Evolutionary conservation across 129 eudicot species (phyloP).

Genomic region (Escallonia rubra): DNA sequence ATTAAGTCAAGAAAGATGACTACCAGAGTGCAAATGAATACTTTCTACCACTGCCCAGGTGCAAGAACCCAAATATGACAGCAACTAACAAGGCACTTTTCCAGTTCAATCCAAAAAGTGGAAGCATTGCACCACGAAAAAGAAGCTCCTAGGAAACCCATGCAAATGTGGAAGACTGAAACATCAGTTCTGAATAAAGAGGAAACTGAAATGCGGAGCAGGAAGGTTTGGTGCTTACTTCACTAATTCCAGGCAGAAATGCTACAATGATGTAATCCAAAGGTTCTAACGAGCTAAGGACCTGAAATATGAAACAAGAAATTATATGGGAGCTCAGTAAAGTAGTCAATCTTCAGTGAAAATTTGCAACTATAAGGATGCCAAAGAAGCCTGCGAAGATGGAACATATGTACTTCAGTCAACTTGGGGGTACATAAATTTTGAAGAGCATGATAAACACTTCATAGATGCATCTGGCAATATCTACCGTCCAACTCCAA

Average conservation of each 20-base stretch:
- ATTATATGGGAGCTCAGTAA: not conserved
- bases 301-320: constrained; percentile 39
- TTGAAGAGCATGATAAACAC: no score
- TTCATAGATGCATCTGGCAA: no score
- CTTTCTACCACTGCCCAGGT: constrained; percentile 91
- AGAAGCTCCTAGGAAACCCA: constrained; percentile 57
- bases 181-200: not conserved
- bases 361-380: not conserved
- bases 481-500: not conserved
- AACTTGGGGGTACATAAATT: no score
- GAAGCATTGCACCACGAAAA: constrained; percentile 87
- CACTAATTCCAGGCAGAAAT: constrained; percentile 80
- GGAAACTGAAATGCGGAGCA: not conserved
- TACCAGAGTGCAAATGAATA: constrained; percentile 88
- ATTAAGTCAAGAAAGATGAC: not conserved
- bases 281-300: constrained; percentile 71
- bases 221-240: constrained; percentile 41
- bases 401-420: not conserved
- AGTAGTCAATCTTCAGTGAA: not conserved
- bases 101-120: constrained; percentile 61
- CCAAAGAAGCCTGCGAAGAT: not conserved
- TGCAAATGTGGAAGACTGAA: not conserved
- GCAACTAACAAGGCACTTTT: constrained; percentile 58
- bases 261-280: constrained; percentile 73
- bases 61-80: constrained; percentile 75